Evolutionary conservation across 116 monocot genomes (phyloP), one percentile per base, ranked within the genome.

Genomic region (Papilionanthe hybrid): DNA sequence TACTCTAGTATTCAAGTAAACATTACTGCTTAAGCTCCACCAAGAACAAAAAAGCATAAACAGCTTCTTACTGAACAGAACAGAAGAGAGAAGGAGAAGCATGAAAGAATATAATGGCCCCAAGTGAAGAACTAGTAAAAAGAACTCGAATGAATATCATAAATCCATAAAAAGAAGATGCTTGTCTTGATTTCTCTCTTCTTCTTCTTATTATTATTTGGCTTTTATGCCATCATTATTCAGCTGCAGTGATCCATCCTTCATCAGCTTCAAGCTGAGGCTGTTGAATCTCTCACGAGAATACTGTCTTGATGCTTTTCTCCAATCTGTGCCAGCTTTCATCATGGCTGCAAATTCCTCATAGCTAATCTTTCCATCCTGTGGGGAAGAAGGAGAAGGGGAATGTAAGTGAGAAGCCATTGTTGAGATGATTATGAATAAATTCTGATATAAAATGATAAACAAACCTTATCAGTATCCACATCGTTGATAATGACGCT

Each of bases 311-410:
- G 85, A 85, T 0, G 81, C 81, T 44, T 85, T 85, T 48, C 85
- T 85, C 85, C 85, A 85, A 79, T 85, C 85, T 15, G 81, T 81
- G 37, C 85, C 85, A 7, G 85, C 85, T 28, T 85, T 85, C 85
- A 85, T 85, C 85, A 85, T 85, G 18, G 82, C 74, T 11, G 81
- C 85, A 68, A 85, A 85, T 49, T 85, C 85, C n/a, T 85, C 81
- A 3, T 85, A 85, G 79, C 85, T 85, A 15, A 85, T 85, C 25
- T 67, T 81, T 17, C 85, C 85, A 79, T 85, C 85, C 85, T 85
- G 82, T 11, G 19, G 32, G 13, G 22, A 27, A 80, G n/a, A 47
- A 47, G 45, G 5, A 43, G 19, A 44, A 72, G 17, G 3, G 20
- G 1, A 5, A 72, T 18, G 68, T 68, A 12, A 32, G 32, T 5